A percentile compares a stretch with the other conserved stretches of the same genome.
Evolutionary conservation across 768 basidiomycete species (phyloP).

Genomic region (Mrakia gelida): DNA sequence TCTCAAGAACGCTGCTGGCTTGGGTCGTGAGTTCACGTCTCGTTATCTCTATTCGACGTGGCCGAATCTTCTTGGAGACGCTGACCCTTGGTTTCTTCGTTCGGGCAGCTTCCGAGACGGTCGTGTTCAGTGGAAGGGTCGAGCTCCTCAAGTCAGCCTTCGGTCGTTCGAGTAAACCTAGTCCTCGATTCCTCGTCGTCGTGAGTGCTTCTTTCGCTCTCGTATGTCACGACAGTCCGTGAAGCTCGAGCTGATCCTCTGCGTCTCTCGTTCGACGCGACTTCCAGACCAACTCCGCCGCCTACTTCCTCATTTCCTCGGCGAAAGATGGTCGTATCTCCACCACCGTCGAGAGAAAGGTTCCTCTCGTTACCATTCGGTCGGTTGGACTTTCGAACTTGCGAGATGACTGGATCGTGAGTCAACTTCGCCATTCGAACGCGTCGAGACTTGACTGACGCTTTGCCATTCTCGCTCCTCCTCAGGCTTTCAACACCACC

Average conservation of each 20-base stretch:
- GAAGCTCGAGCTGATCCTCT: neutral
- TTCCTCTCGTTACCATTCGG: constrained; percentile 81
- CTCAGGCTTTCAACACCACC: constrained; percentile 67
- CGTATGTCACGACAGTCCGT: neutral
- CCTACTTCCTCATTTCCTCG: constrained; percentile 31
- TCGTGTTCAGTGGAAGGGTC: constrained; percentile 74
- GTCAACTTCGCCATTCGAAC: constrained; percentile 34
- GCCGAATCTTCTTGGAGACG: neutral
- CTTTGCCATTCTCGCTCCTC: neutral
- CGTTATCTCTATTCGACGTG: neutral
- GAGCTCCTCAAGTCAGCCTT: constrained; percentile 81
- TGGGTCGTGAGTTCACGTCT: constrained; percentile 57
- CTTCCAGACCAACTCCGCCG: constrained; percentile 28
- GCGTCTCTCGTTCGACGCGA: neutral
- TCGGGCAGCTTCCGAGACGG: constrained; percentile 59
- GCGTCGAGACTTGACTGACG: no score
- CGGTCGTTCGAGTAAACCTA: constrained; percentile 80
- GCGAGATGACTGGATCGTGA: constrained; percentile 91
- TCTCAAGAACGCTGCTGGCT: constrained; percentile 63
- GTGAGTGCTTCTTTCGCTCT: constrained; percentile 54
- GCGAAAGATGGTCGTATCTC: constrained; percentile 54
- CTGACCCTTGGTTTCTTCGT: neutral
- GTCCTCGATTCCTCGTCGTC: constrained; percentile 82
- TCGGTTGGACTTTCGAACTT: constrained; percentile 80
- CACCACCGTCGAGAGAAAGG: constrained; percentile 73